Evolutionary conservation across 208 protist species (phyloP), one percentile per base, ranked within the genome.

Genomic region (Borovskyia barvae): DNA sequence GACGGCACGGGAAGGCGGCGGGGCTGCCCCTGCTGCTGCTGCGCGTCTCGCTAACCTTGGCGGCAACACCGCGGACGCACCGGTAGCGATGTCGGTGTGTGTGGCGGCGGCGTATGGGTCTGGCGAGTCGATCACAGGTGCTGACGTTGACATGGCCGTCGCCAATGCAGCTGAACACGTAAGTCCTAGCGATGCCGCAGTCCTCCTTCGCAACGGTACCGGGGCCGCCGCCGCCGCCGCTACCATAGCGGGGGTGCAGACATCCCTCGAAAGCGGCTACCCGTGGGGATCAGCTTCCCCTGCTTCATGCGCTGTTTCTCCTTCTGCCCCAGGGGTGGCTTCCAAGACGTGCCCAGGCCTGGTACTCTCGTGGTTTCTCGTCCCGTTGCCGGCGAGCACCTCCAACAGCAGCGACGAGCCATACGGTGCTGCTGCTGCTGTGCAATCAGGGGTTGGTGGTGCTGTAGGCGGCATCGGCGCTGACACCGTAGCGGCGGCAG

Each of bases 301-400:
- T 8, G 48, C 57, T 3, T 20, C 41, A 29, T 30, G 51, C 54
- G 35, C 43, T 14, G 36, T 48, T 30, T 41, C 46, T 12, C 22
- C 51, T 3, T 47, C 68, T 22, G 29, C 32, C 9, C 47, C 61
- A 22, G 62, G 66, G 29, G 68, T 75, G 39, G 33, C 56, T 32
- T 51, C 60, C 9, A 45, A 20, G 22, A 24, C 39, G 43, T 43
- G 75, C 2, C 63, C 70, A 5, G 82, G 79, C 14, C 58, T 90
- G 33, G 75, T 75, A 60, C 40, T 90, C 40, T 60, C 77, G 45
- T 89, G 82, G 75, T 55, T 70, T 20, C 39, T 80, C 11, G 50
- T 82, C 17, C 71, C 59, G 42, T 39, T 60, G 14, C 57, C 57
- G 4, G 20, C 37, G 5, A 37, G 17, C 40, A 59, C 42, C 1